These are phyloP conservation scores for Penicillium sp. DNA, from an alignment of 2,329 filamentous ascomycete species.

Conservation along the genomic window DNA sequence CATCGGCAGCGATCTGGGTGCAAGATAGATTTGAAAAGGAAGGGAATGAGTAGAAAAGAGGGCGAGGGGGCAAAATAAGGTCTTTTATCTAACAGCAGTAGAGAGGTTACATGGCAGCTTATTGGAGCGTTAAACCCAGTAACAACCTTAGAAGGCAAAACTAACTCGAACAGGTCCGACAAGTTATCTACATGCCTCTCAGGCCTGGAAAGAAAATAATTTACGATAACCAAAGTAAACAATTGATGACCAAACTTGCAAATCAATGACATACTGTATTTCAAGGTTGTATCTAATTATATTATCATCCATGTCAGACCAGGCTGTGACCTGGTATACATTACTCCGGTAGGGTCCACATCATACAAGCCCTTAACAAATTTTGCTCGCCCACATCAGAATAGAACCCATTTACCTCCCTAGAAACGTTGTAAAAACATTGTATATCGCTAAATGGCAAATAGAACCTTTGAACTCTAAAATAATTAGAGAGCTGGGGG, in stretches of 20 bases:
- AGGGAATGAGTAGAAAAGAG: too few species aligned
- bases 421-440: not conserved
- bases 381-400: not conserved
- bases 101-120: too few species aligned
- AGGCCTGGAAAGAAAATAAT: too few species aligned
- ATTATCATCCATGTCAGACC: not conserved
- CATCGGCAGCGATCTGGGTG: too few species aligned
- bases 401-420: not conserved
- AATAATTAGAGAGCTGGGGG: not conserved
- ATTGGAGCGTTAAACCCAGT: too few species aligned
- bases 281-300: not conserved
- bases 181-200: not conserved
- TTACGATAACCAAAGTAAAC: too few species aligned
- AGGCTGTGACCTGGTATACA: not conserved
- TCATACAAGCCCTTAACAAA: not conserved
- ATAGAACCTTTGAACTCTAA: not conserved
- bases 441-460: not conserved
- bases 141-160: too few species aligned
- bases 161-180: too few species aligned
- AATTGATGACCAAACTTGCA: too few species aligned
- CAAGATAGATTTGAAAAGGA: too few species aligned
- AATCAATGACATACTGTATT: not conserved
- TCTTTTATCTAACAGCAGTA: too few species aligned
- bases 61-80: too few species aligned
- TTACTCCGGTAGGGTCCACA: constrained; percentile 2